Evolutionary conservation across 2,329 filamentous ascomycete genomes (phyloP).

Genomic region (Dothidotthia symphoricarpi): DNA sequence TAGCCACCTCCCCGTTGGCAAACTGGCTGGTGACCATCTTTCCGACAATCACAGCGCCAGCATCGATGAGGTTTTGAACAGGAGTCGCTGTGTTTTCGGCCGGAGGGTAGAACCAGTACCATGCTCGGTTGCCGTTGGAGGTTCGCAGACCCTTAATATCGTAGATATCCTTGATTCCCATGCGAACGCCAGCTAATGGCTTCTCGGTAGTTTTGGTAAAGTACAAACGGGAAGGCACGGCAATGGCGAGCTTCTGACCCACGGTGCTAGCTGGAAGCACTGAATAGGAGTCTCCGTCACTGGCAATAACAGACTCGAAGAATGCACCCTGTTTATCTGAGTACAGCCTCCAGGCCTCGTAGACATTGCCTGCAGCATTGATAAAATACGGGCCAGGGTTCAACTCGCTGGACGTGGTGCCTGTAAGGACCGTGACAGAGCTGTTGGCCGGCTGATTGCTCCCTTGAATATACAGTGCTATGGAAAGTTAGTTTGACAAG

Average conservation of each 20-base stretch:
- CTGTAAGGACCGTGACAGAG: constrained; percentile 16
- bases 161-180: constrained; percentile 64
- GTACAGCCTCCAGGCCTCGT: constrained; percentile 52
- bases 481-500: neutral
- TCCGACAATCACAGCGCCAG: constrained; percentile 55
- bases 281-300: constrained; percentile 42
- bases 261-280: constrained; percentile 41
- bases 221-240: constrained; percentile 61
- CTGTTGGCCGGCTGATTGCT: constrained; percentile 26
- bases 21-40: constrained; percentile 50
- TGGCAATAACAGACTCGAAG: constrained; percentile 47
- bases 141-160: constrained; percentile 58
- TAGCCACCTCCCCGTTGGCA: constrained; percentile 49
- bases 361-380: constrained; percentile 47
- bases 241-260: constrained; percentile 42
- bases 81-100: constrained; percentile 50
- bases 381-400: constrained; percentile 54
- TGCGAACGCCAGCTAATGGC: constrained; percentile 59
- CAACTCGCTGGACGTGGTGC: constrained; percentile 24
- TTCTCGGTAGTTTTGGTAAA: constrained; percentile 53
- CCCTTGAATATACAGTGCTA: constrained; percentile 25
- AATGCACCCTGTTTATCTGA: constrained; percentile 52
- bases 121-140: constrained; percentile 59
- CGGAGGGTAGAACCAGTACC: constrained; percentile 53
- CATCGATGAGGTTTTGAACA: constrained; percentile 57